Evolutionary conservation across 192 early-diverging fungal genomes (phyloP).

Genomic region (Chytriomyces hyalinus): DNA sequence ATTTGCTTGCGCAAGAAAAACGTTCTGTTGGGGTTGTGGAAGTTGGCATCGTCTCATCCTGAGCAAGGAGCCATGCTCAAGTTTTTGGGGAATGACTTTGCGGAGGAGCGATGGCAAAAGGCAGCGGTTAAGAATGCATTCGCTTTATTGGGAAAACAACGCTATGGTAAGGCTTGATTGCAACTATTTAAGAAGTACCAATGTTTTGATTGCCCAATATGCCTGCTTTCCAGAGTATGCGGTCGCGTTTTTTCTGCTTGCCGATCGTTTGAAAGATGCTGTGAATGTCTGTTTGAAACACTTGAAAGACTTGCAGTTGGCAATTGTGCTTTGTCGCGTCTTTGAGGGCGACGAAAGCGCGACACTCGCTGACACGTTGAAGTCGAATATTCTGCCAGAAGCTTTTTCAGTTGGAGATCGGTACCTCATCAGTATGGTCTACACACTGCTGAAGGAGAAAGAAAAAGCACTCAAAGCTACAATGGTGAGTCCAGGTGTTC

Average conservation of each 20-base stretch:
- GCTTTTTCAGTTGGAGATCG: constrained; percentile 67
- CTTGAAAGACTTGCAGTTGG: constrained; percentile 89
- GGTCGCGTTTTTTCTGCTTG: constrained; percentile 93
- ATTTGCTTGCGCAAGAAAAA: constrained; percentile 89
- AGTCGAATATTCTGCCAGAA: constrained; percentile 55
- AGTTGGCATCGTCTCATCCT: constrained; percentile 76
- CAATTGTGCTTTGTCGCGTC: constrained; percentile 86
- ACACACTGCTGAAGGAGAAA: constrained; percentile 61
- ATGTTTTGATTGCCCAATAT: constrained; percentile 5
- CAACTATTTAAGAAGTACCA: not conserved
- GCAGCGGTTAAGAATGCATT: constrained; percentile 98
- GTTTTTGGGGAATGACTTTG: constrained; percentile 93
- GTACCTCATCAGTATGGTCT: constrained; percentile 64
- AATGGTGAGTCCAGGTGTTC: constrained; percentile 50
- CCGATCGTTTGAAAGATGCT: constrained; percentile 85
- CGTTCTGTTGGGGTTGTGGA: constrained; percentile 89
- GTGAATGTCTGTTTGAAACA: constrained; percentile 91
- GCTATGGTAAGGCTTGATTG: constrained; percentile 68
- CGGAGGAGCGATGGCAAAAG: constrained; percentile 84
- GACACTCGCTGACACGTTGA: constrained; percentile 35
- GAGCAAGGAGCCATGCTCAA: constrained; percentile 88
- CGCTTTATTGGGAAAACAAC: constrained; percentile 92
- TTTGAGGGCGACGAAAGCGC: constrained; percentile 75
- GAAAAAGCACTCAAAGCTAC: constrained; percentile 65
- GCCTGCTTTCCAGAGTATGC: constrained; percentile 75